Evolutionary conservation across 2,329 filamentous ascomycete species (phyloP).

Genomic region (Sporothrix pallida): DNA sequence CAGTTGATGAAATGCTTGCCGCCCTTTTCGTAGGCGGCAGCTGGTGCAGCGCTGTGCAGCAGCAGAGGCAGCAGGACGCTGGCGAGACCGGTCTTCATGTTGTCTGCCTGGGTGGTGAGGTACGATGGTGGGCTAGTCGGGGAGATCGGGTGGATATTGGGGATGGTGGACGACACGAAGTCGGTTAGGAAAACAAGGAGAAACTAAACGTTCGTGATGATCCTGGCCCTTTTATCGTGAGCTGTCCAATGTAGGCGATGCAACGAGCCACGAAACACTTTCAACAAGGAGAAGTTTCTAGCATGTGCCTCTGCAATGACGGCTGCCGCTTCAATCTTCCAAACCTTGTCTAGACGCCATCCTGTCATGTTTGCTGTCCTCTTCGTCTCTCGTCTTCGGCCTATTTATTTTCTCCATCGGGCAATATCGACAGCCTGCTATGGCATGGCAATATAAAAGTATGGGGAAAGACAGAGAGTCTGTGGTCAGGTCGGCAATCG

Average conservation of each 20-base stretch:
- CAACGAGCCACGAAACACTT: background rate
- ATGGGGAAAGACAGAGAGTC: background rate
- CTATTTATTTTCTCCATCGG: background rate
- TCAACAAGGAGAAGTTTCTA: background rate
- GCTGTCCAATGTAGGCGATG: background rate
- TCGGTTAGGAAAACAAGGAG: no score
- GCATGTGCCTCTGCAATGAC: background rate
- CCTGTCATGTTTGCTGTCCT: constrained; percentile 18
- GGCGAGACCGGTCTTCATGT: constrained; percentile 7
- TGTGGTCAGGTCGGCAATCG: constrained; percentile 5
- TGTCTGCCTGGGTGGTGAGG: background rate
- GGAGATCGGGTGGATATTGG: no score
- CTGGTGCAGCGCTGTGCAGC: background rate
- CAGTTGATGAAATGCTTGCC: constrained; percentile 41
- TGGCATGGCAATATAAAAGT: background rate
- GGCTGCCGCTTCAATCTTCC: background rate
- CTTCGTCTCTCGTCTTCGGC: background rate
- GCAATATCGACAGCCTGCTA: background rate
- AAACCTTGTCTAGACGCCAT: background rate
- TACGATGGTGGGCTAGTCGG: no score
- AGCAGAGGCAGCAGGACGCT: constrained; percentile 4
- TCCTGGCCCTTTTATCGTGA: background rate
- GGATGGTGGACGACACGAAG: no score
- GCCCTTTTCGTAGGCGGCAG: constrained; percentile 21
- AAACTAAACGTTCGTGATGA: background rate